Base-by-base conservation (phyloP, 257 asterid genomes). In the Ehretia macrophylla region DNA sequence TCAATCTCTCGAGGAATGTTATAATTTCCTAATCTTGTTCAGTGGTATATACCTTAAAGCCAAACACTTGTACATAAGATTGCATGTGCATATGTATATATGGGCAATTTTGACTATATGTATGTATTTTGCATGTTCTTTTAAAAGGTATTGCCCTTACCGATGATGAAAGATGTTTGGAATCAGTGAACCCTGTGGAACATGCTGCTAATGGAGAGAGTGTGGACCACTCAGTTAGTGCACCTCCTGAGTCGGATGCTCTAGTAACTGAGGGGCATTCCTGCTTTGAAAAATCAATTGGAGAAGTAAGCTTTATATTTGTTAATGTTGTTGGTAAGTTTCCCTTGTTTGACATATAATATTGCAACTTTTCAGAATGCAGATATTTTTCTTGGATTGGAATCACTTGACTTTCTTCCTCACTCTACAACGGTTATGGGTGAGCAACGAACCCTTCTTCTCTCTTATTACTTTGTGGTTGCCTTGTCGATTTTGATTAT, bases 241-340 rank as follows among this genome's bases (percentile, higher is more conserved):
- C 55, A 62, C 63, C 59, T 59, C 32, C 75, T 21, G 68, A 55
- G 65, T 18, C 68, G 27, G 77, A 75, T 52, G 75, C 16, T 58
- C 64, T 14, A 39, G 19, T 74, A 63, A 65, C 79, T 23, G 70
- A 66, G 27, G 62, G 68, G 80, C 74, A 71, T 49, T 66, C 79
- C 62, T 52, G 56, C 74, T 39, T 70, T 40, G 77, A 70, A 46
- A 77, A 68, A 62, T 67, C 86, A 18, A 63, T 21, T 8, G 77
- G 75, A 55, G 85, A 82, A 83, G 94, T 84, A 76, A 65, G 70
- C 35, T 60, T 48, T 13, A 53, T 75, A 53, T 75, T 45, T 51
- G 44, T 58, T 65, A 32, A 49, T 45, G 19, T 14, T 48, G 0
- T 52, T 59, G 45, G 19, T 22, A 51, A 44, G 11, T 58, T 60